These are phyloP conservation scores for Wickerhamiella nectarea DNA, from an alignment of 805 yeast species.

Conservation along the genomic window DNA sequence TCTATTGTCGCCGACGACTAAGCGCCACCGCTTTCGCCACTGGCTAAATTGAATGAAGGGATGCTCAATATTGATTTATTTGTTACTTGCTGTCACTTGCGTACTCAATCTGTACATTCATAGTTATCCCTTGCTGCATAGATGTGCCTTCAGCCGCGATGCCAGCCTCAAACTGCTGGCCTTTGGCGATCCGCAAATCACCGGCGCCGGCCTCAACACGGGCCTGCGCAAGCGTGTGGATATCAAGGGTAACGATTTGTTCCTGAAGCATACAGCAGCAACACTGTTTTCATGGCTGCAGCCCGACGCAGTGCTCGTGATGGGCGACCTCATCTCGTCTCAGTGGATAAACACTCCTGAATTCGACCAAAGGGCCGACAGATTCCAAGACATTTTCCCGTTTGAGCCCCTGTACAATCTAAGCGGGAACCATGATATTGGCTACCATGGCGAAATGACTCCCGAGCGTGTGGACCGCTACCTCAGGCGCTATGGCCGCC, in stretches of 20 bases:
- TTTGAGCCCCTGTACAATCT: constrained; percentile 46
- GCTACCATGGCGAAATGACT: constrained; percentile 89
- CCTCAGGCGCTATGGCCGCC: constrained; percentile 60
- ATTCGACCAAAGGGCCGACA: constrained; percentile 60
- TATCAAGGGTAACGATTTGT: constrained; percentile 79
- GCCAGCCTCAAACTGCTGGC: constrained; percentile 54
- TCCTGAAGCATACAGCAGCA: constrained; percentile 67
- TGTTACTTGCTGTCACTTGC: not conserved
- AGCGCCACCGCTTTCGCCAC: constrained; percentile 8
- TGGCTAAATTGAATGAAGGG: constrained; percentile 3
- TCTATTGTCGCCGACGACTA: not conserved
- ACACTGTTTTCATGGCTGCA: constrained; percentile 47
- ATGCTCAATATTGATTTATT: constrained; percentile 2
- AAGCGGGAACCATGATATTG: constrained; percentile 93
- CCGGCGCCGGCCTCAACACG: constrained; percentile 68
- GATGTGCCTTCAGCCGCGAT: constrained; percentile 16
- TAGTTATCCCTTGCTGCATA: constrained; percentile 37
- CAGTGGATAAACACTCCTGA: constrained; percentile 92
- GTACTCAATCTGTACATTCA: constrained; percentile 50
- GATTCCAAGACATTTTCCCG: constrained; percentile 34
- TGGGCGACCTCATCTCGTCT: constrained; percentile 86
- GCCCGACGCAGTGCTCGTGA: constrained; percentile 74
- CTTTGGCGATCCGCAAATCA: constrained; percentile 94
- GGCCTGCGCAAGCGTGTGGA: constrained; percentile 64
- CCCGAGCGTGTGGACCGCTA: constrained; percentile 80